Evolutionary conservation across 305 asterid species (phyloP).

Genomic region (Solanum hybrid): DNA sequence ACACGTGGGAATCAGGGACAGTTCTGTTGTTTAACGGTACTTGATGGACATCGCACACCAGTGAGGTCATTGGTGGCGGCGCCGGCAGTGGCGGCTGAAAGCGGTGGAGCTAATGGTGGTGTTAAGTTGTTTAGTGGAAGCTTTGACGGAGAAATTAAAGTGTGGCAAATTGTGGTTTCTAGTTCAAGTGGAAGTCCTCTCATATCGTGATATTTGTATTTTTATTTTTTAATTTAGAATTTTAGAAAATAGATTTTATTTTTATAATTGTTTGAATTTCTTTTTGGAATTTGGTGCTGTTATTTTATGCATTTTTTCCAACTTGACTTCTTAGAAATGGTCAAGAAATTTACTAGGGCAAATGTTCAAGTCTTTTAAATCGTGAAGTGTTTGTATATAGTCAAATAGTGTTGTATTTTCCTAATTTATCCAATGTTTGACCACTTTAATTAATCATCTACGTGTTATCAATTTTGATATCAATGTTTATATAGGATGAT

Average conservation of each 20-base stretch:
- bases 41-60: slow-evolving; percentile 64
- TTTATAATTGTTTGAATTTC: neutral
- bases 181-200: neutral
- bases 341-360: neutral
- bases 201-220: slow-evolving; percentile 17
- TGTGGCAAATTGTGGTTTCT: slow-evolving; percentile 37
- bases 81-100: neutral
- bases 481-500: neutral
- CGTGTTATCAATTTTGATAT: too few relatives aligned
- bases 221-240: neutral
- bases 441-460: neutral
- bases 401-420: neutral
- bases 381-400: neutral
- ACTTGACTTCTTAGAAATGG: neutral
- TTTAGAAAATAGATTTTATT: neutral
- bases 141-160: slow-evolving; percentile 73
- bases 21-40: slow-evolving; percentile 51
- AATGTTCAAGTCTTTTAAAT: neutral
- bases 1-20: slow-evolving; percentile 39
- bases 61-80: slow-evolving; percentile 58
- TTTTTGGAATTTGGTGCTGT: neutral
- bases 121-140: slow-evolving; percentile 73
- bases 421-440: neutral
- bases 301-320: neutral
- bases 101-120: neutral